Evolutionary conservation across 441 rosid species (phyloP).

Genomic region (Populus hybrid): DNA sequence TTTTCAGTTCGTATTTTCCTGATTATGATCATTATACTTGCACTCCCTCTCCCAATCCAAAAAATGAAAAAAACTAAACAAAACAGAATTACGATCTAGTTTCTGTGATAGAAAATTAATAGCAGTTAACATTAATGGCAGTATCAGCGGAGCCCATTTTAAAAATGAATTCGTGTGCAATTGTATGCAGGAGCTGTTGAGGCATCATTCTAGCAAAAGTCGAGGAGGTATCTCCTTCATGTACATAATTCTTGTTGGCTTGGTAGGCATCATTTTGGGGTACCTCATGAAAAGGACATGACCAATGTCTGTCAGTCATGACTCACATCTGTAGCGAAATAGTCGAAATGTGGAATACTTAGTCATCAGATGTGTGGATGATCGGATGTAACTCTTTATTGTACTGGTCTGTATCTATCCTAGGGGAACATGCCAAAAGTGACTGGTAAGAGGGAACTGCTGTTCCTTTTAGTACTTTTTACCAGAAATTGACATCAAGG

Average conservation of each 20-base stretch:
- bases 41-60: background rate
- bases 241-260: constrained; percentile 46
- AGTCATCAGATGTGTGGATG: constrained; percentile 7
- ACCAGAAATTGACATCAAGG: background rate
- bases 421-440: constrained; percentile 15
- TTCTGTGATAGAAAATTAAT: background rate
- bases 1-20: background rate
- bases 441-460: constrained; percentile 8
- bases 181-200: constrained; percentile 60
- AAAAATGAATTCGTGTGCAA: background rate
- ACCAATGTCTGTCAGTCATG: constrained; percentile 14
- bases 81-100: background rate
- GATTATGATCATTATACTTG: background rate
- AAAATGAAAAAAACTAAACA: background rate
- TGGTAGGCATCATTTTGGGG: constrained; percentile 61
- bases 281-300: constrained; percentile 51
- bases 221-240: constrained; percentile 36
- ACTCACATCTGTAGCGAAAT: background rate
- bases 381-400: constrained; percentile 9
- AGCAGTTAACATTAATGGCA: background rate
- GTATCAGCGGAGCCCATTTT: background rate
- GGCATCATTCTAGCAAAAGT: constrained; percentile 42
- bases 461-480: background rate
- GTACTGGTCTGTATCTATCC: constrained; percentile 20
- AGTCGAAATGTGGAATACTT: constrained; percentile 20